Evolutionary conservation across 2,329 filamentous ascomycete species (phyloP).

Genomic region (Alternaria brassicicola): DNA sequence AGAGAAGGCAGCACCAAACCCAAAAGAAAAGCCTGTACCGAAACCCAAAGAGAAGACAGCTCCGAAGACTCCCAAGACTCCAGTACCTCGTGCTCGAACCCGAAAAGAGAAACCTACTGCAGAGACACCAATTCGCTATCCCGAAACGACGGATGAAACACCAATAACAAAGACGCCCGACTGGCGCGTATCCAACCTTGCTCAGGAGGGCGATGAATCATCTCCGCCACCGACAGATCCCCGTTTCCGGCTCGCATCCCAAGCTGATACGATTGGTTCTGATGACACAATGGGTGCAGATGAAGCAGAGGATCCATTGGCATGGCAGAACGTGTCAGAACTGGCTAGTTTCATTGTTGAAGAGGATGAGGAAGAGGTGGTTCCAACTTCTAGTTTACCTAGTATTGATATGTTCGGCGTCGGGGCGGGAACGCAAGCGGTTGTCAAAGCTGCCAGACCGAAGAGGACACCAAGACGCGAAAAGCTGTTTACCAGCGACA

Average conservation of each 20-base stretch:
- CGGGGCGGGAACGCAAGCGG: slow-evolving; percentile 43
- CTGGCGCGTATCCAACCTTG: slow-evolving; percentile 37
- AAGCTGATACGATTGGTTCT: slow-evolving; percentile 52
- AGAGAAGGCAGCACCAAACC: slow-evolving; percentile 13
- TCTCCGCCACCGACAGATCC: slow-evolving; percentile 50
- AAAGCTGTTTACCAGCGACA: slow-evolving; percentile 46
- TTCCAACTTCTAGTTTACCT: slow-evolving; percentile 43
- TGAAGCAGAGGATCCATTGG: slow-evolving; percentile 49
- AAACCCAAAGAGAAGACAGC: slow-evolving; percentile 21
- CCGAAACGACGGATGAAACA: slow-evolving; percentile 17
- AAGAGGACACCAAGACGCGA: slow-evolving; percentile 30
- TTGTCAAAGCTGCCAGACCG: slow-evolving; percentile 32
- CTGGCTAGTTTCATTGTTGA: slow-evolving; percentile 54
- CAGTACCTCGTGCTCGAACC: slow-evolving; percentile 34
- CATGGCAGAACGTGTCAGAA: slow-evolving; percentile 53
- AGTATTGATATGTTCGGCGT: slow-evolving; percentile 34
- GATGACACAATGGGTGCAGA: slow-evolving; percentile 51
- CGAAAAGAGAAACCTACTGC: slow-evolving; percentile 21
- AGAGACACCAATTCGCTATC: slow-evolving; percentile 27
- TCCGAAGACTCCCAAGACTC: slow-evolving; percentile 20
- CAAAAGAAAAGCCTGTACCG: slow-evolving; percentile 20
- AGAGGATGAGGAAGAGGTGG: slow-evolving; percentile 46
- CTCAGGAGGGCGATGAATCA: slow-evolving; percentile 42
- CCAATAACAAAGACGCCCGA: slow-evolving; percentile 29
- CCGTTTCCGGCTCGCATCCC: slow-evolving; percentile 45